Evolutionary conservation across 2,329 filamentous ascomycete genomes (phyloP), one percentile per base, ranked within the genome.

Genomic region (Davidsoniella eucalypti): DNA sequence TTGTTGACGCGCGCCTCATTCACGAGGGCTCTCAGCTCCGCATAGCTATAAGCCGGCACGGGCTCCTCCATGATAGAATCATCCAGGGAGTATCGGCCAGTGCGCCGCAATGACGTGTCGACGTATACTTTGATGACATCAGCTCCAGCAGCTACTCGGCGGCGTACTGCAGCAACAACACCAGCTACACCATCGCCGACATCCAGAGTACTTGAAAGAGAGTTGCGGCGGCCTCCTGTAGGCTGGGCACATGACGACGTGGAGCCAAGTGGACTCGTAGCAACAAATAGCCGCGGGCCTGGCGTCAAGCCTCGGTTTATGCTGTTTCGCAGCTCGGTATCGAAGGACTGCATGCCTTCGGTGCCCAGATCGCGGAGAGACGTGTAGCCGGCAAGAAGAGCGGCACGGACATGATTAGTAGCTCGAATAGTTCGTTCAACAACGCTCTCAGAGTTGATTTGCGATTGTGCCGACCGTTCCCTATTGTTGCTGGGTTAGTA

Each of bases 381-480:
- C 0, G 73, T 80, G 62, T 72, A 78, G 5, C 75, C 76, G 0
- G 75, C 72, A 17, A 72, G 60, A 8, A 80, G 63, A 1, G 71
- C 74, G 0, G 66, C 64, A 42, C 69, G 69, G 53, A 67, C 67
- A 54, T 76, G 69, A 53, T 75, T 72, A 6, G 69, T 69, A 0
- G 70, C 69, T 16, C 75, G 69, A 44, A 79, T 67, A 21, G 70
- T 65, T 18, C 74, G 65, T 57, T 80, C 75, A 6, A 75, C 67
- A n/a, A 73, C 59, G 51, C 71, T 73, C 56, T 78, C 73, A 54
- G 78, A 73, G 36, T 74, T 69, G 60, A 76, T 72, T 57, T 79
- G 75, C 38, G 70, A 58, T 4, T 65, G 54, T 4, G 65, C 59
- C 5, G 61, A 53, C 7, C 65, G 63, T 51, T 71, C 68, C 41